phyloP scores from a whole-genome alignment of 306 rosid genomes.

The Casuarina glauca region DNA sequence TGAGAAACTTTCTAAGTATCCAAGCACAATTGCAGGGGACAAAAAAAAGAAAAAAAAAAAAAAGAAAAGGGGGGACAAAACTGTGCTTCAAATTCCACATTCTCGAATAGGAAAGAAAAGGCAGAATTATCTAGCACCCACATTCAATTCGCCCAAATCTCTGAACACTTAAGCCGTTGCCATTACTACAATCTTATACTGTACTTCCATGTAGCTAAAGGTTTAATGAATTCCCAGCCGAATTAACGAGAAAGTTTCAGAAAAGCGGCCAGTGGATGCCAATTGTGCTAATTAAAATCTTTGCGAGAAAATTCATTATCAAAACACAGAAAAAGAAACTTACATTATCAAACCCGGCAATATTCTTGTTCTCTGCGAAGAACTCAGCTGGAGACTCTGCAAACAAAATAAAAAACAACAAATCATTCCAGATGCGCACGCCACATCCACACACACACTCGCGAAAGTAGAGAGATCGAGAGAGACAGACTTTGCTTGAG shows the following conservation, averaged over 20 bases:
- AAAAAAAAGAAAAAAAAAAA: neutral
- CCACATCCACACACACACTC: neutral
- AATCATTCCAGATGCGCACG: neutral
- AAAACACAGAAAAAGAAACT: slow-evolving; percentile 1
- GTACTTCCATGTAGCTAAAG: neutral
- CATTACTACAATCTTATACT: neutral
- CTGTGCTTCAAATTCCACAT: neutral
- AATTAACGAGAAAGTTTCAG: neutral
- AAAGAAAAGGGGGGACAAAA: neutral
- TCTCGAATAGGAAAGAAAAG: neutral
- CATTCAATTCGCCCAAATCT: neutral
- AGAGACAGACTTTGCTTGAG: slow-evolving; percentile 78
- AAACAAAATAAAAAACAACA: slow-evolving; percentile 4
- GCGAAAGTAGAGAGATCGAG: slow-evolving; percentile 8
- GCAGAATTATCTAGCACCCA: neutral
- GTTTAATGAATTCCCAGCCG: neutral
- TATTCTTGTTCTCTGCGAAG: slow-evolving; percentile 93
- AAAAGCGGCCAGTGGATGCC: too few species aligned
- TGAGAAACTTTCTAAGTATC: neutral
- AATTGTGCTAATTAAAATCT: too few species aligned
- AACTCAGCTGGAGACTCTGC: slow-evolving; percentile 96
- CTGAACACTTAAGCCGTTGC: neutral
- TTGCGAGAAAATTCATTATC: neutral
- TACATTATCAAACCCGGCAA: slow-evolving; percentile 95
- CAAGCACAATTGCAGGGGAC: neutral